Conservation (phyloP, 2,329 filamentous ascomycete genomes). For the Botrytis cinerea region DNA sequence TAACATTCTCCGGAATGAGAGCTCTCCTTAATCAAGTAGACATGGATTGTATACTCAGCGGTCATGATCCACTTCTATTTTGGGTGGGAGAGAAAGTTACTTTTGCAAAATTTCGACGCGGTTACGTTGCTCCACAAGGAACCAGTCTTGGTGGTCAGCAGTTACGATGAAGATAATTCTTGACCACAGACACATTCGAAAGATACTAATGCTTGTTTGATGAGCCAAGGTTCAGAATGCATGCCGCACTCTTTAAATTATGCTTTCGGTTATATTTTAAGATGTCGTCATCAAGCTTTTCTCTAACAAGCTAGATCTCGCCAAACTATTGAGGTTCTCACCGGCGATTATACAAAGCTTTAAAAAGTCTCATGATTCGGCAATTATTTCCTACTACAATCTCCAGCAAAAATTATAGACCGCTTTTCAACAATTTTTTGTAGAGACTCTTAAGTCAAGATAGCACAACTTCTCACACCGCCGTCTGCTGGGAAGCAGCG, state of each 20-base stretch:
- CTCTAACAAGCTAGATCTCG: neutral
- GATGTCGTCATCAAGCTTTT: neutral
- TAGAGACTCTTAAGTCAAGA: too few relatives aligned
- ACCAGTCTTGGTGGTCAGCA: neutral
- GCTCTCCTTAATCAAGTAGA: neutral
- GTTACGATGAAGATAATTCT: neutral
- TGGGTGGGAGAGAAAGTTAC: neutral
- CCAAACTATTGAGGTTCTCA: too few relatives aligned
- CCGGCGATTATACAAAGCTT: too few relatives aligned
- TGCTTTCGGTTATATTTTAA: neutral
- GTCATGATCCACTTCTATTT: neutral
- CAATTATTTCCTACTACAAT: too few relatives aligned
- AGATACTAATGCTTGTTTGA: neutral
- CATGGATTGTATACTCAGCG: neutral
- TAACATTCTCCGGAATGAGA: neutral
- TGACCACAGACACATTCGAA: neutral
- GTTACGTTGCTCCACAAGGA: neutral
- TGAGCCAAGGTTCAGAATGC: neutral
- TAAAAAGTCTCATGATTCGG: too few relatives aligned
- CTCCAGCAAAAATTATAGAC: too few relatives aligned
- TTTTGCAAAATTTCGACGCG: neutral
- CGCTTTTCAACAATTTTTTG: too few relatives aligned
- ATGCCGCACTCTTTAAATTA: neutral
- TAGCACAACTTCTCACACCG: too few relatives aligned
- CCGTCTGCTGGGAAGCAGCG: too few relatives aligned